Evolutionary conservation across 805 yeast genomes (phyloP).

Genomic region (Kluyveromyces starmeri): DNA sequence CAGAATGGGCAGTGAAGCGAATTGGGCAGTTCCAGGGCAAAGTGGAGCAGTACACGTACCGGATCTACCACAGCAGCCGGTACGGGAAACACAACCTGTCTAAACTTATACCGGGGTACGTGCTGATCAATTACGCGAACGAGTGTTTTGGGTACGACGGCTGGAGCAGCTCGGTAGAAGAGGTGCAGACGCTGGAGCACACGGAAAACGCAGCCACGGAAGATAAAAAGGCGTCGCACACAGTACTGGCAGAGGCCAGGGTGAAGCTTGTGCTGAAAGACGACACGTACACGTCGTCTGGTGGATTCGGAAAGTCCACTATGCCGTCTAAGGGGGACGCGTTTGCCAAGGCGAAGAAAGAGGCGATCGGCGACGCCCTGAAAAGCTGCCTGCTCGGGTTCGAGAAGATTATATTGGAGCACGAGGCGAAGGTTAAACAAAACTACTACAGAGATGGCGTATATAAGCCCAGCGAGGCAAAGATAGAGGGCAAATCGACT

Average conservation of each 20-base stretch:
- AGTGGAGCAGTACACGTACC: constrained; percentile 31
- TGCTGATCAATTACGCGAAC: constrained; percentile 36
- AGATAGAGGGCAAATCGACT: constrained; percentile 4
- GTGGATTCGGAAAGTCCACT: constrained; percentile 65
- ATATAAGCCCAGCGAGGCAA: constrained; percentile 11
- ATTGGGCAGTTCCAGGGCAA: constrained; percentile 42
- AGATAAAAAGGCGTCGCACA: constrained; percentile 10
- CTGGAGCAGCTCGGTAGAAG: constrained; percentile 40
- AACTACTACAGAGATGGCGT: constrained; percentile 31
- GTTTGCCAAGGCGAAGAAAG: constrained; percentile 71
- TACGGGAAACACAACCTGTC: constrained; percentile 22
- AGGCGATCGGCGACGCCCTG: constrained; percentile 76
- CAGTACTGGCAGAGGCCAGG: constrained; percentile 30
- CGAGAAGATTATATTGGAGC: constrained; percentile 47
- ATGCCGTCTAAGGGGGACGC: constrained; percentile 59
- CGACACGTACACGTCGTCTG: constrained; percentile 73
- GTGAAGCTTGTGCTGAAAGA: constrained; percentile 68
- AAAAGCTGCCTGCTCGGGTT: constrained; percentile 73
- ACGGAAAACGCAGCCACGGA: constrained; percentile 3
- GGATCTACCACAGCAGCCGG: constrained; percentile 20
- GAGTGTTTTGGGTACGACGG: constrained; percentile 49
- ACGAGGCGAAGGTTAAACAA: constrained; percentile 26
- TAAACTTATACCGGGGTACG: constrained; percentile 28
- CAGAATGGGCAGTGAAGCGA: constrained; percentile 39
- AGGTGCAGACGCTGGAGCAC: constrained; percentile 17